Base-by-base conservation (phyloP, 2,329 filamentous ascomycete species). In the Pestalotiopsis sp. region DNA sequence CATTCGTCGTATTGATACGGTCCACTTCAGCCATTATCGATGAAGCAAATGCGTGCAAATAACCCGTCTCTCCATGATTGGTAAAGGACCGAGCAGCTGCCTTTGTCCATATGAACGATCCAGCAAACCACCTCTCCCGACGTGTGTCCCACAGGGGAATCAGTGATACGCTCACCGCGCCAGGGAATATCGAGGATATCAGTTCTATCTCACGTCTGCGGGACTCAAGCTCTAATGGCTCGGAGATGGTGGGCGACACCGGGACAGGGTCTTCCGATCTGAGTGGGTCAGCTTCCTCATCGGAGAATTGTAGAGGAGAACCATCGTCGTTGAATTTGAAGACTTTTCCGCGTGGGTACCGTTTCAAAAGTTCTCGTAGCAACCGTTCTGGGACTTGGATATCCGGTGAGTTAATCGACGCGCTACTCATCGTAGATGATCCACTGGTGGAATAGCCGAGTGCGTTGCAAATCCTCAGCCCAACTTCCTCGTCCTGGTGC, bases 11-110 rank as follows among this genome's bases (percentile, higher is more conserved):
- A 4, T 81, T 75, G 4, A 87, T 68, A 2, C 85, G 80, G 0
- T 84, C 81, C 0, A 90, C 78, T 64, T 90, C 88, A 0, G 85
- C 82, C 81, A 88, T 88, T n/a, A 88, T 85, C 1, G 84, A 83
- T 66, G 85, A 84, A 0, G 83, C 83, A 69, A 89, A 88, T 0
- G 83, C 84, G 3, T 79, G 76, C 2, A 88, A 77, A 31, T 85
- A 86, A 11, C 80, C 84, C 2, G 89, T 78, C 45, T 88, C 87
- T 9, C 82, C 80, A 31, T 82, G 77, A 1, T 78, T 70, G 0
- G 80, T 82, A 41, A 88, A 83, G 1, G 80, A 75, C 2, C 84
- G 81, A 0, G 79, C 81, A 0, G 79, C 77, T 3, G 72, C 77
- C 1, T 76, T 80, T 0, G 85, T 86, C 79, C 86, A 87, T 2